Base-by-base conservation (phyloP, 2,329 filamentous ascomycete species). In the Rutstroemia sydowiana region DNA sequence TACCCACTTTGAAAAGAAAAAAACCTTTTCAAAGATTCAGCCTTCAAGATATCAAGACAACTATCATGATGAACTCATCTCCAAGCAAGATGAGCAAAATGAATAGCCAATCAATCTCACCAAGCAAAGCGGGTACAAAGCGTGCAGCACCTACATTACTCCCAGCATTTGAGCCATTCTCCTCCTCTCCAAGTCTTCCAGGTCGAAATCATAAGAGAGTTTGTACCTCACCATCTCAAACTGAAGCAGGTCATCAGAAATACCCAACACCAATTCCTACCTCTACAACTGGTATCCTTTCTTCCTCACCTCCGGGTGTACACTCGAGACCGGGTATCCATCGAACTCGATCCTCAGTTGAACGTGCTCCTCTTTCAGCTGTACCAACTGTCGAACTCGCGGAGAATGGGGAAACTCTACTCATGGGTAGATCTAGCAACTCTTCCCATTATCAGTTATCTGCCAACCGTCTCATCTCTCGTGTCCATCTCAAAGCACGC, bases 401-500 rank as follows among this genome's bases (percentile, higher is more conserved):
- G 50, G 85, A 84, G 59, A 88, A 87, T 70, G 91, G 92, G 57
- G 88, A 95, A 62, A 74, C 82, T 13, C 72, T 95, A 31, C 77
- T 86, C 56, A 93, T 98, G 85, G 93, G 93, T 57, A 82, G 93
- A 59, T 96, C 91, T 5, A 95, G 88, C 72, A 92, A 89, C 70
- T 95, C 91, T 13, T 95, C 90, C n/a, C 84, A 96, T 66, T 93
- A 92, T 68, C 92, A 96, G 70, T 78, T 98, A 13, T 93, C 93
- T 23, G 82, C 88, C 61, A 95, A 95, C 71, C 87, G 90, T 43
- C 81, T 95, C 54, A 89, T 98, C 57, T 97, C 93, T 64, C 86
- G 93, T 65, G 82, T 97, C 21, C 93, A 98, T 67, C 87, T 96
- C 69, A 86, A 88, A 70, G 91, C 90, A 57, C 81, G 84, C 48